Percentiles rank a stretch among this genome's conserved stretches.
These are phyloP conservation scores for Cystobasidium onofrii DNA, from an alignment of 768 basidiomycete genomes.

Conservation along the genomic window DNA sequence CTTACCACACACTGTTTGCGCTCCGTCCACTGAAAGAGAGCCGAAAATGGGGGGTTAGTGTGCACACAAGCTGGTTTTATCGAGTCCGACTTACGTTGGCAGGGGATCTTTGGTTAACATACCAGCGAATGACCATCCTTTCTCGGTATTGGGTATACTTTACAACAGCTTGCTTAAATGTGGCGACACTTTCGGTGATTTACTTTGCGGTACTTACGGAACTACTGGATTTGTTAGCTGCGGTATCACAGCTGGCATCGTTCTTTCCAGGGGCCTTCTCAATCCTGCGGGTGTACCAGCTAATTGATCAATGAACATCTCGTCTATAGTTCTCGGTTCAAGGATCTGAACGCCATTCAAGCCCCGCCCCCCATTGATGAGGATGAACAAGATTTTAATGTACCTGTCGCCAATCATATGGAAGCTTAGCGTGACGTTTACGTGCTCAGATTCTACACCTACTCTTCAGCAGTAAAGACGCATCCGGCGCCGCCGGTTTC, in stretches of 20 bases:
- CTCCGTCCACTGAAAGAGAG: neutral
- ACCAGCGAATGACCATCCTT: neutral
- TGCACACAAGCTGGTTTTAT: too few relatives aligned
- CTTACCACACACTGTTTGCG: conserved; percentile 16
- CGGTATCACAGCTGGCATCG: conserved; percentile 6
- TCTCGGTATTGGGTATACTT: neutral
- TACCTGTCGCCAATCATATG: too few relatives aligned
- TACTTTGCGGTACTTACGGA: neutral
- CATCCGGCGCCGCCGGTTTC: conserved; percentile 26
- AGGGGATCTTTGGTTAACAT: conserved; percentile 1
- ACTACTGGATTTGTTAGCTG: neutral
- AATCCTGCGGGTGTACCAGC: neutral
- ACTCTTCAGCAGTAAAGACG: conserved; percentile 20
- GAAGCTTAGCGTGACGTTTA: too few relatives aligned
- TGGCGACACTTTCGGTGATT: neutral
- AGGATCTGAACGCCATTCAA: conserved; percentile 30
- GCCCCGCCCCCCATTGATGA: conserved; percentile 31
- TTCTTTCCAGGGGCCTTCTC: neutral
- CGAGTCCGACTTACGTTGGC: conserved; percentile 5
- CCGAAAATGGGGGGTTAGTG: neutral
- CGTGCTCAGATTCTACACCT: too few relatives aligned
- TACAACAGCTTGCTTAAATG: neutral
- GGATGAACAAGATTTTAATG: conserved; percentile 12
- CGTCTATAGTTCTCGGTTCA: conserved; percentile 22
- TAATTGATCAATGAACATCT: conserved; percentile 30